phyloP scores from a whole-genome alignment of 768 basidiomycete species.

The Hemileccinum rubropunctum region DNA sequence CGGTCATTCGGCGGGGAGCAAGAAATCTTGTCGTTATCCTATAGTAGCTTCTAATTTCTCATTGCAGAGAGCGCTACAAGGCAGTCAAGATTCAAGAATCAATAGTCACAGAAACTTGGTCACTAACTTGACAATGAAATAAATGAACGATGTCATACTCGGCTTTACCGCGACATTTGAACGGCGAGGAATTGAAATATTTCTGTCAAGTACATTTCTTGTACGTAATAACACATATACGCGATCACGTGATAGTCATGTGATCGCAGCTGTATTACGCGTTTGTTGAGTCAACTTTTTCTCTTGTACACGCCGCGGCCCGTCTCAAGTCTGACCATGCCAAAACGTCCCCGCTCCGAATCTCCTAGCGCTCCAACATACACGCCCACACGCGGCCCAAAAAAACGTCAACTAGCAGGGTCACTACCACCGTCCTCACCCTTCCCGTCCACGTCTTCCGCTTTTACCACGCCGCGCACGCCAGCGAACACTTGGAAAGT shows the following conservation, averaged over 20 bases:
- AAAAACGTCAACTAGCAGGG: slow-evolving; percentile 17
- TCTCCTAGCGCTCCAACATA: slow-evolving; percentile 25
- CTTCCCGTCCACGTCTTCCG: slow-evolving; percentile 25
- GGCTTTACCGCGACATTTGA: too few relatives aligned
- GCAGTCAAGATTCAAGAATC: too few relatives aligned
- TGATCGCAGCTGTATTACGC: slow-evolving; percentile 8
- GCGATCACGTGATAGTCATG: slow-evolving; percentile 20
- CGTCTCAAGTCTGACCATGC: slow-evolving; percentile 16
- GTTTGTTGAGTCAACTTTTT: slow-evolving; percentile 15
- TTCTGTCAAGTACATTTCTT: too few relatives aligned
- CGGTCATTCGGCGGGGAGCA: too few relatives aligned
- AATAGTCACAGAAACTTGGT: too few relatives aligned
- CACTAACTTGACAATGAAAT: too few relatives aligned
- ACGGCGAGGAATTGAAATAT: too few relatives aligned
- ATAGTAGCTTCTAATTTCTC: too few relatives aligned
- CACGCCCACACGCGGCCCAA: slow-evolving; percentile 32
- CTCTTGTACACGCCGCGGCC: not conserved
- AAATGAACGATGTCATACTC: too few relatives aligned
- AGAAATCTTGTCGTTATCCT: too few relatives aligned
- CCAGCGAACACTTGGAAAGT: slow-evolving; percentile 40
- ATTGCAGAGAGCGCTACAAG: too few relatives aligned
- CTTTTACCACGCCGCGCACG: slow-evolving; percentile 34
- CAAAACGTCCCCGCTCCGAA: slow-evolving; percentile 31
- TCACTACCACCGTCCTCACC: slow-evolving; percentile 30
- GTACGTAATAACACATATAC: too few relatives aligned